Evolutionary conservation across 1,139 yeast species (phyloP), one percentile per base, ranked within the genome.

Genomic region (Candida mesenterica): DNA sequence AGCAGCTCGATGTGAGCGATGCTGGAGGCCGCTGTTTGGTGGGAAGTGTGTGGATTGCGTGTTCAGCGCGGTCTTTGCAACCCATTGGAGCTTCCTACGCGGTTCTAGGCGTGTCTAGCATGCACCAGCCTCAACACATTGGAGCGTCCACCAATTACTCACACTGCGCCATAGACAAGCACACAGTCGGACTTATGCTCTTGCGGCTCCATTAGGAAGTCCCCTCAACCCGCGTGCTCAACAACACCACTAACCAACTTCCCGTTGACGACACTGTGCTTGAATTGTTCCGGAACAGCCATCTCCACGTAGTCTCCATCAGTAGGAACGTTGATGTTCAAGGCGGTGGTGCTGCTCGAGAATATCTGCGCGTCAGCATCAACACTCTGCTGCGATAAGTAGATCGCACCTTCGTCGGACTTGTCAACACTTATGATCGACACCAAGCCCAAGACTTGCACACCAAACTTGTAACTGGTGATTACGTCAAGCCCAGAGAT

Each of bases 401-500:
- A 94, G 40, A 92, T 69, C 44, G 78, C 77, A 40, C 95, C 96
- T 47, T 84, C 85, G 50, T 89, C 95, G 42, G 92, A 79, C 61
- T 89, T 92, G 62, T 94, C 99, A 41, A 89, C 72, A 39, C 85
- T 78, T 44, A 94, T 75, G 57, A 89, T 80, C 19, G 97, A 96
- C 17, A 88, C 80, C 25, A 71, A 65, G 12, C 89, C 95, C 32
- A 82, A 67, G 13, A 89, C 79, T 63, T 94, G 99, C 37, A 94
- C 59, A 24, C 95, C 97, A 55, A 88, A 86, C 52, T 81, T 82
- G 46, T 64, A 65, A 36, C 90, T 82, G 61, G 88, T 89, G 62
- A 92, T 88, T 40, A 90, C 67, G 46, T 92, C 97, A 37, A 92
- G 72, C 28, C 96, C 94, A 4, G 96, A 82, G 36, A 94, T 87